Base-by-base conservation (phyloP, 2,329 filamentous ascomycete species). In the Paracoccidioides lutzii region DNA sequence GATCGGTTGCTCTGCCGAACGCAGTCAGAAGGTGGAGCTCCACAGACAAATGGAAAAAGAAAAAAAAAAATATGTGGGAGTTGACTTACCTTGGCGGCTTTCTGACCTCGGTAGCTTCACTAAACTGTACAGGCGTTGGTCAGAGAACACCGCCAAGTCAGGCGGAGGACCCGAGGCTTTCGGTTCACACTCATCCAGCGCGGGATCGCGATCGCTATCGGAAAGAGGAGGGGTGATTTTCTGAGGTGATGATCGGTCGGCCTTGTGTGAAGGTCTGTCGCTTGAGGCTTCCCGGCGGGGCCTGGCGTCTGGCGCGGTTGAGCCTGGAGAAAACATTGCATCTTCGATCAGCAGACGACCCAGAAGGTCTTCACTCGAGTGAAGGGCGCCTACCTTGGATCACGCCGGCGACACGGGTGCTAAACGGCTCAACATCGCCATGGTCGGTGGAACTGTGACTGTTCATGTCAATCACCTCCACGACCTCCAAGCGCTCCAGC, bases 271-370 rank as follows among this genome's bases (percentile, higher is more conserved):
- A 9, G 48, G 3, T 50, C 30, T 50, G 35, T 50, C 37, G 48
- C 48, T 32, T 50, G 48, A 50, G 48, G 30, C 48, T 50, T 50
- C 48, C 37, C 5, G 15, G 37, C 48, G 30, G 5, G 48, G 37
- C 48, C n/a, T 50, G 48, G 8, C 15, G 37, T 50, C 48, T 37
- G 48, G 37, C 2, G 48, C 48, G 30, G 48, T 50, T 50, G 48
- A 50, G 48, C 37, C 48, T 50, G 22, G 37, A 33, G 48, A 50
- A 50, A 50, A 50, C 40, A 50, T 50, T 50, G 48, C 33, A 37
- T 9, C 48, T 50, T 50, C 48, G 5, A 50, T 50, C 48, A 50
- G 48, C 48, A 32, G 48, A 50, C 35, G 1, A 2, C 33, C 37
- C 48, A 50, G 37, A 4, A 50, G 37, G 35, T 50, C 8, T 32